phyloP scores from a whole-genome alignment of 768 basidiomycete genomes.

The Tulasnella sp. region DNA sequence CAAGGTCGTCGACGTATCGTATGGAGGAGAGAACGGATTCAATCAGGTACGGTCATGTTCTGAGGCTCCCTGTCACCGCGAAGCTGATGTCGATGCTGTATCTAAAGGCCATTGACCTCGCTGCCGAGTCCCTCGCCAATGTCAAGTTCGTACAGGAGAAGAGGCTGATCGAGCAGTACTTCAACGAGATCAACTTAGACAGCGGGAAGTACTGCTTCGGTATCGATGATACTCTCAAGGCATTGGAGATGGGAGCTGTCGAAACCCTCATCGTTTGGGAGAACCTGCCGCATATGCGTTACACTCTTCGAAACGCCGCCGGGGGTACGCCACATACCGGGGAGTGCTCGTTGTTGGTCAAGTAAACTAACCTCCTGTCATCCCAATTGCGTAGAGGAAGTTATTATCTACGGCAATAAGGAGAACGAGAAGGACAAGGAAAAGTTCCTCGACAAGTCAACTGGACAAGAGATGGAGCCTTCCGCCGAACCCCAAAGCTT shows the following conservation, averaged over 20 bases:
- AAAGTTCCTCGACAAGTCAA: conserved; percentile 92
- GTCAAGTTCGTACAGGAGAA: conserved; percentile 99
- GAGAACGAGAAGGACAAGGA: conserved; percentile 89
- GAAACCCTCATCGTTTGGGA: conserved; percentile 99
- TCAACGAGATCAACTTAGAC: conserved; percentile 98
- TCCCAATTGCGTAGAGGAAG: conserved; percentile 47
- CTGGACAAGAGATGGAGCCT: conserved; percentile 93
- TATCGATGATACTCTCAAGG: conserved; percentile 92
- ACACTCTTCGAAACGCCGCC: conserved; percentile 82
- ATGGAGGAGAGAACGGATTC: conserved; percentile 98
- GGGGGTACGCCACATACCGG: conserved; percentile 41
- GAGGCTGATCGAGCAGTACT: conserved; percentile 93
- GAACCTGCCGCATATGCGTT: conserved; percentile 84
- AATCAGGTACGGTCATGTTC: conserved; percentile 96
- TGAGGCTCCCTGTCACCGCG: no score
- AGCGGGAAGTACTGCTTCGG: conserved; percentile 96
- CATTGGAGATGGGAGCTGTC: conserved; percentile 88
- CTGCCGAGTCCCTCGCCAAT: conserved; percentile 89
- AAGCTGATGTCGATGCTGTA: no score
- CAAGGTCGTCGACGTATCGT: conserved; percentile 97
- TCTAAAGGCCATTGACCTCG: conserved; percentile 98
- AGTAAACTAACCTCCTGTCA: background rate
- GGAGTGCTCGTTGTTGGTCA: background rate
- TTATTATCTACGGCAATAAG: conserved; percentile 63
- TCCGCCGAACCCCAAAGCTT: conserved; percentile 67